phyloP scores from a whole-genome alignment of 2,329 filamentous ascomycete species.

The Microcyclospora tardicrescens region DNA sequence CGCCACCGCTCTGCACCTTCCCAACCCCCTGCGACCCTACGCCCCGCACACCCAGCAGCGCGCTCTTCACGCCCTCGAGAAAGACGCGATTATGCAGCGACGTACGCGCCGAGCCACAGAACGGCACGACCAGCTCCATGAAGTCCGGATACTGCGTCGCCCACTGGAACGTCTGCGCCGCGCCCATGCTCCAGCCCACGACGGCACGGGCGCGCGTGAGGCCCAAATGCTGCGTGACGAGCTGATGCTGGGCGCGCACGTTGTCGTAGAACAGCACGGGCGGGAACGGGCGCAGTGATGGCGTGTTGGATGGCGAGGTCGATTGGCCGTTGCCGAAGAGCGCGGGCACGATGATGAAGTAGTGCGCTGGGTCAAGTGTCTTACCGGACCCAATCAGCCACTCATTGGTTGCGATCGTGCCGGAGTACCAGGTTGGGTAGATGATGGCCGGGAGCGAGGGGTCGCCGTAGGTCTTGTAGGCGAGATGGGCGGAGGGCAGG shows the following conservation, averaged over 20 bases:
- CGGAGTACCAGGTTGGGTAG: constrained; percentile 67
- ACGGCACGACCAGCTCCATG: constrained; percentile 52
- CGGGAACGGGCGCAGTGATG: constrained; percentile 44
- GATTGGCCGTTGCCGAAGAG: constrained; percentile 59
- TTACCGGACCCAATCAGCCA: constrained; percentile 59
- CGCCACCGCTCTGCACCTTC: constrained; percentile 27
- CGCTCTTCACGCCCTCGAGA: constrained; percentile 49
- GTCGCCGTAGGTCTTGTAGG: constrained; percentile 64
- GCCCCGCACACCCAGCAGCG: constrained; percentile 46
- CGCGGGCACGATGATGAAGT: constrained; percentile 56
- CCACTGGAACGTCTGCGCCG: constrained; percentile 42
- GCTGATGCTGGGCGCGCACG: constrained; percentile 50
- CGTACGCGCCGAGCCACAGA: constrained; percentile 53
- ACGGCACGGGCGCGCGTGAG: constrained; percentile 50
- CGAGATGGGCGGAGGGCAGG: constrained; percentile 53
- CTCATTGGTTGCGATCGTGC: constrained; percentile 55
- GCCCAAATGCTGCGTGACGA: constrained; percentile 51
- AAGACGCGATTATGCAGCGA: constrained; percentile 57
- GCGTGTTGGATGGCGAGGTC: constrained; percentile 49
- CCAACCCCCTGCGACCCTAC: constrained; percentile 40
- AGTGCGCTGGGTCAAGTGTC: constrained; percentile 49
- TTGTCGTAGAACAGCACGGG: constrained; percentile 55
- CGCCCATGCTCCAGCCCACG: constrained; percentile 60
- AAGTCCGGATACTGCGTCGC: constrained; percentile 36
- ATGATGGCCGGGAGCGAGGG: constrained; percentile 51